Percentiles rank a stretch among this genome's conserved stretches.
These are phyloP conservation scores for Candida verbasci DNA, from an alignment of 805 yeast genomes.

Conservation along the genomic window DNA sequence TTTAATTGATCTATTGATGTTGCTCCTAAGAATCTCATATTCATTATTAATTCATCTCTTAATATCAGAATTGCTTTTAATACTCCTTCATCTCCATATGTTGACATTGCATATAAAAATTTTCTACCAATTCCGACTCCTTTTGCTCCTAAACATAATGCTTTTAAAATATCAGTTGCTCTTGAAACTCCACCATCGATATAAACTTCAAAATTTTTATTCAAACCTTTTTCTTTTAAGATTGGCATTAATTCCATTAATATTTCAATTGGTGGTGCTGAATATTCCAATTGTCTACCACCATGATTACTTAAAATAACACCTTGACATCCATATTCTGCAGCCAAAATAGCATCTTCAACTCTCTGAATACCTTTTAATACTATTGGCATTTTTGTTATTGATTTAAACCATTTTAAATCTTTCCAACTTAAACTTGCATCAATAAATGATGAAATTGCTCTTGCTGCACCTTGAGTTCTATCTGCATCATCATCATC, in stretches of 20 bases:
- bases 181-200: conserved; percentile 77
- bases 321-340: conserved; percentile 56
- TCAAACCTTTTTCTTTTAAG: conserved; percentile 36
- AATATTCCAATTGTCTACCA: conserved; percentile 64
- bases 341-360: conserved; percentile 60
- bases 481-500: conserved; percentile 52
- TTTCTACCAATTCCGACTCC: conserved; percentile 78
- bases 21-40: conserved; percentile 65
- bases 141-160: conserved; percentile 71
- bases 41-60: conserved; percentile 57
- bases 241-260: conserved; percentile 50
- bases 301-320: conserved; percentile 72
- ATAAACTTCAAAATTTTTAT: conserved; percentile 55
- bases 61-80: conserved; percentile 57
- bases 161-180: conserved; percentile 74
- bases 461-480: conserved; percentile 79
- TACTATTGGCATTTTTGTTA: conserved; percentile 37
- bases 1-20: conserved; percentile 48
- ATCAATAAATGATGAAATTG: conserved; percentile 76
- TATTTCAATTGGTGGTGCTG: conserved; percentile 59
- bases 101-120: conserved; percentile 70
- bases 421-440: conserved; percentile 37
- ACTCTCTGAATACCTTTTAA: conserved; percentile 64
- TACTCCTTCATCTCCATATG: conserved; percentile 77
- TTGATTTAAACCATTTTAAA: conserved; percentile 34